A percentile compares a stretch with the other conserved stretches of the same genome.
Conservation (phyloP, 106 monocot species). For the Acorus calamus region DNA sequence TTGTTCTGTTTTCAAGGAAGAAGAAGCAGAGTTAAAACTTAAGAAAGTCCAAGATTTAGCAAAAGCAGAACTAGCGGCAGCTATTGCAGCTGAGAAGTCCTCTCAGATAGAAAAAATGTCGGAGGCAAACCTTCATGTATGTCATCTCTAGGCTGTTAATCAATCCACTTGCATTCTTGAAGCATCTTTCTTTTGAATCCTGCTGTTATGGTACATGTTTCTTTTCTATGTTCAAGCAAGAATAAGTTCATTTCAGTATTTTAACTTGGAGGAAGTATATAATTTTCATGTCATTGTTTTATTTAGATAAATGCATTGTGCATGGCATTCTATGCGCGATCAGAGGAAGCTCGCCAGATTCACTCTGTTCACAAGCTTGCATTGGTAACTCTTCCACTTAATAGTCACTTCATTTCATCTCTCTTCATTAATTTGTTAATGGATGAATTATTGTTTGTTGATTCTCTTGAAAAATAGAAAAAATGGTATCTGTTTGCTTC, state of each 20-base stretch:
- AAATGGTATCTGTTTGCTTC: too few relatives aligned
- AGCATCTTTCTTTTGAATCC: not conserved
- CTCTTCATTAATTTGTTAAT: too few relatives aligned
- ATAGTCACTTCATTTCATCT: too few relatives aligned
- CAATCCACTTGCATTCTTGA: not conserved
- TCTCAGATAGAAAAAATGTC: conserved; percentile 86
- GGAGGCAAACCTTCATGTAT: conserved; percentile 91
- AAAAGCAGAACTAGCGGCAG: conserved; percentile 78
- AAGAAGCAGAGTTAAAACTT: conserved; percentile 41
- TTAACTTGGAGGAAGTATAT: too few relatives aligned
- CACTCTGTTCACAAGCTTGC: conserved; percentile 93
- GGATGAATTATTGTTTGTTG: too few relatives aligned
- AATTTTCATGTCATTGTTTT: conserved; percentile 2
- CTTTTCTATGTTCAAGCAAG: too few relatives aligned
- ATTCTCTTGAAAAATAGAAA: too few relatives aligned
- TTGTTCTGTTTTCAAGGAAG: conserved; percentile 37
- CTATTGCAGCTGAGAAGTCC: conserved; percentile 77
- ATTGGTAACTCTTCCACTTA: conserved; percentile 37
- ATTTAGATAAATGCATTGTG: conserved; percentile 86
- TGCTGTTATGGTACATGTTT: too few relatives aligned
- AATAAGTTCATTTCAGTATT: too few relatives aligned
- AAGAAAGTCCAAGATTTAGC: conserved; percentile 58
- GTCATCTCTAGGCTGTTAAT: not conserved
- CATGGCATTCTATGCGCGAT: conserved; percentile 99
- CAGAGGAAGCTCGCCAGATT: conserved; percentile 88